Percentiles rank a stretch among this genome's conserved stretches.
phyloP scores from a whole-genome alignment of 495 filamentous ascomycete species.

The Aspergillus sclerotioniger region DNA sequence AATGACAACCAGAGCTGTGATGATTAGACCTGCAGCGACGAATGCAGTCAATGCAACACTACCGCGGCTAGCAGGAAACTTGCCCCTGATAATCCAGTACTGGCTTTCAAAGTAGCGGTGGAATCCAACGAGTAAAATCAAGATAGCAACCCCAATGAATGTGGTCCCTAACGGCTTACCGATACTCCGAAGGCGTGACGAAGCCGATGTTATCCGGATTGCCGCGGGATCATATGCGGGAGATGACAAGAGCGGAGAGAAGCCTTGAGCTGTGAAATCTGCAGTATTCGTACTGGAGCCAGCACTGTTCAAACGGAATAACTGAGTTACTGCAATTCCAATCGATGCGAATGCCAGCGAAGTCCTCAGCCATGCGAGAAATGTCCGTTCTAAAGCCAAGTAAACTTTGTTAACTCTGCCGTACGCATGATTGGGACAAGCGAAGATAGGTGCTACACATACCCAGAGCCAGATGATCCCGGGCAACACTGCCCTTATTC shows the following conservation, averaged over 20 bases:
- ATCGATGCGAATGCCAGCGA: conserved; percentile 95
- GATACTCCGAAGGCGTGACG: conserved; percentile 62
- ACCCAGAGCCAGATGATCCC: conserved; percentile 95
- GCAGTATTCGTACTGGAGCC: conserved; percentile 7
- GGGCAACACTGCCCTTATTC: conserved; percentile 93
- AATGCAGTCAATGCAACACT: conserved; percentile 76
- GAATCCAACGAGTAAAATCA: conserved; percentile 81
- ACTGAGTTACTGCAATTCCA: conserved; percentile 92
- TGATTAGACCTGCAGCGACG: conserved; percentile 67
- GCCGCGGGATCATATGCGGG: conserved; percentile 17
- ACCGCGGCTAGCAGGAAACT: conserved; percentile 89
- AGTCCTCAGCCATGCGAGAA: conserved; percentile 94
- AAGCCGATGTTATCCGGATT: conserved; percentile 16
- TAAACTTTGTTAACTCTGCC: conserved; percentile 5
- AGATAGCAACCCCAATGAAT: conserved; percentile 82
- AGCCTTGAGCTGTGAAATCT: conserved; percentile 9
- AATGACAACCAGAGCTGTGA: conserved; percentile 69
- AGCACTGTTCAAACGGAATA: conserved; percentile 86
- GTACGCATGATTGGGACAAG: conserved; percentile 11
- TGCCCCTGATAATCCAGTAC: conserved; percentile 88
- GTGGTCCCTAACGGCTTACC: conserved; percentile 93
- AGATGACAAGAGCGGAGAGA: conserved; percentile 26
- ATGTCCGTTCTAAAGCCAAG: conserved; percentile 74
- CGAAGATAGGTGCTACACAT: conserved; percentile 24
- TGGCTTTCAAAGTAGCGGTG: conserved; percentile 65